Evolutionary conservation across 1,139 yeast species (phyloP).

Genomic region (Pichia norvegensis): DNA sequence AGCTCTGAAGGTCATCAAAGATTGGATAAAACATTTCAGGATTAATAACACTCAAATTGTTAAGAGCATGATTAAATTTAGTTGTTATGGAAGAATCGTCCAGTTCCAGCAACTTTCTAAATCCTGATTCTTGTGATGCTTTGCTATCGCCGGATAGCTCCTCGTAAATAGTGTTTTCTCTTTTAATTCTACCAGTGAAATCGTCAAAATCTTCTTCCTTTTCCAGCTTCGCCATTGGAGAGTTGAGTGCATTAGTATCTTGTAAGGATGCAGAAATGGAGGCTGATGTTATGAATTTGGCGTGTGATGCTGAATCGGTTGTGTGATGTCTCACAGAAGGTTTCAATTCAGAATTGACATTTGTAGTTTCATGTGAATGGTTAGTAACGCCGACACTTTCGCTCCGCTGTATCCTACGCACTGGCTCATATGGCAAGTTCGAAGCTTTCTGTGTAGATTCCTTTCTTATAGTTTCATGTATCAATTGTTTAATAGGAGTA

Average conservation of each 20-base stretch:
- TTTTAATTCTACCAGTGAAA: conserved; percentile 19
- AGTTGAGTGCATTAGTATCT: not conserved
- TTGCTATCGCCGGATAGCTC: conserved; percentile 19
- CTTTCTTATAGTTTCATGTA: conserved; percentile 18
- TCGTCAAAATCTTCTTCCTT: conserved; percentile 19
- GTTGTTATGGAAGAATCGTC: conserved; percentile 11
- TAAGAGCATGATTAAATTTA: conserved; percentile 21
- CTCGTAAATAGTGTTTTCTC: conserved; percentile 18
- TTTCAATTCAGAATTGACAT: not conserved
- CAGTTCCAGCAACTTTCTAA: conserved; percentile 12
- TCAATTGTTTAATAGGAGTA: conserved; percentile 22
- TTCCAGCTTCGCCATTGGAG: not conserved
- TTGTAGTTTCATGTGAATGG: conserved; percentile 3
- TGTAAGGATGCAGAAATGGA: not conserved
- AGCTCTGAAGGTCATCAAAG: conserved; percentile 10
- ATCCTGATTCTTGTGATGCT: conserved; percentile 17
- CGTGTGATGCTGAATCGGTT: not conserved
- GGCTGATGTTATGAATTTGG: not conserved
- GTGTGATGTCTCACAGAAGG: conserved; percentile 8
- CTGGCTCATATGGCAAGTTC: conserved; percentile 8
- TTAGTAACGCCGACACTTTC: conserved; percentile 3
- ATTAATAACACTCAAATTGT: conserved; percentile 19
- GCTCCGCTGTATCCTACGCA: conserved; percentile 7
- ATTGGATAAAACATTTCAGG: conserved; percentile 20
- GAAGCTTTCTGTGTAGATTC: conserved; percentile 7